Evolutionary conservation across 2,329 filamentous ascomycete genomes (phyloP), one percentile per base, ranked within the genome.

Genomic region (Colletotrichum acutatum): DNA sequence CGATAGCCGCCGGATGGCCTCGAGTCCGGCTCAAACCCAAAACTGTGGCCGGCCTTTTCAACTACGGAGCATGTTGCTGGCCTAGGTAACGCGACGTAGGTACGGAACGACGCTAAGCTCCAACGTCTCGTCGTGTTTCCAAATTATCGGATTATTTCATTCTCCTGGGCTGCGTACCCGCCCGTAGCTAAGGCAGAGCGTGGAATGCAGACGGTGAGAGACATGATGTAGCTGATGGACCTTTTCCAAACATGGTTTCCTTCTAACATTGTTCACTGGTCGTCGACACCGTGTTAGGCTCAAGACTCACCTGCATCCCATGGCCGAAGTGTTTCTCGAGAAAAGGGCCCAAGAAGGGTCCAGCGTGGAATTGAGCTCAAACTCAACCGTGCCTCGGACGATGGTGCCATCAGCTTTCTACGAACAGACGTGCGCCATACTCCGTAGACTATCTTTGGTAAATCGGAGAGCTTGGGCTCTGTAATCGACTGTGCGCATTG

Each of bases 51-150:
- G 68, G 9, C 57, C 28, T 32, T 42, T 42, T 28, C 22, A 11
- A 34, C 37, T 54, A n/a, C n/a, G n/a, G n/a, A n/a, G n/a, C n/a
- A 30, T 49, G 9, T 56, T 19, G 28, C 28, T 37, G n/a, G 26
- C 19, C 61, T 26, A 34, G 32, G 32, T 34, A 28, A n/a, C 22
- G 26, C 7, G 8, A 42, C 34, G 34, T 37, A 42, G 0, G 2
- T 34, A 4, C 32, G 3, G 11, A 1, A 42, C 34, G 34, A 26
- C 30, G n/a, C 34, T 49, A 22, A 37, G 16, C 22, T 28, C 19
- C 28, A 6, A 49, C 42, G 64, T 71, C 68, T 62, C 57, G 61
- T 53, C 46, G 22, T 32, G 34, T 62, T 46, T 57, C 64, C 68
- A 46, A 9, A 49, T 46, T 34, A 32, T 22, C 42, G 16, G 52